Conservation (phyloP, 768 basidiomycete species). For the Boletus sp. region DNA sequence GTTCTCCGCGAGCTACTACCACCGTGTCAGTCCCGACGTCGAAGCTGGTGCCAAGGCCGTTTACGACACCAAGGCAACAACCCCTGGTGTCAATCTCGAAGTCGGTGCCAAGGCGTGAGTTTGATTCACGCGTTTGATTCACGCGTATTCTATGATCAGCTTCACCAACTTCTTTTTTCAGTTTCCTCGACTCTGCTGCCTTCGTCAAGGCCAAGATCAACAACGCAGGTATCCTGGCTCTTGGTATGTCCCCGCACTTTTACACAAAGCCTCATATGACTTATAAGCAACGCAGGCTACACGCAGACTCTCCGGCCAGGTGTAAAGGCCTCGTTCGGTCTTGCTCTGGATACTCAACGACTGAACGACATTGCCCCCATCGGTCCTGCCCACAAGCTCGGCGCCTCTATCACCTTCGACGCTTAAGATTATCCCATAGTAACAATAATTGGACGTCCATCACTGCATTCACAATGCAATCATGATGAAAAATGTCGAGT, state of each 20-base stretch:
- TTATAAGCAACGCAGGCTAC: conserved; percentile 53
- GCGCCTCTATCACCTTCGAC: conserved; percentile 74
- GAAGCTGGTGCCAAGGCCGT: conserved; percentile 96
- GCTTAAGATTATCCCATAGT: conserved; percentile 42
- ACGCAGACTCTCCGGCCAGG: conserved; percentile 93
- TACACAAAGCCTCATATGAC: background rate
- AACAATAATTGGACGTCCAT: conserved; percentile 14
- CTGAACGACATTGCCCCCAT: conserved; percentile 67
- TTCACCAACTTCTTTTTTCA: conserved; percentile 24
- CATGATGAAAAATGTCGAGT: background rate
- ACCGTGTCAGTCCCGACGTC: conserved; percentile 87
- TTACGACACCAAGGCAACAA: conserved; percentile 91
- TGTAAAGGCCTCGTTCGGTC: conserved; percentile 89
- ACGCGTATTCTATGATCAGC: background rate
- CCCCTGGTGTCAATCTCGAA: conserved; percentile 84
- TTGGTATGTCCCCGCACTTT: conserved; percentile 47
- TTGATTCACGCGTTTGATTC: background rate
- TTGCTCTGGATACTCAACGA: conserved; percentile 92
- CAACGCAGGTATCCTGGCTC: conserved; percentile 87
- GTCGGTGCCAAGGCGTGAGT: conserved; percentile 94
- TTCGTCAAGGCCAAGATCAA: conserved; percentile 99
- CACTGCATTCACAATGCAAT: conserved; percentile 14
- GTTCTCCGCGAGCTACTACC: conserved; percentile 97
- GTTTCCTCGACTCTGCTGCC: conserved; percentile 82
- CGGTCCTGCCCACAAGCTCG: conserved; percentile 82